Conservation (phyloP, 306 rosid species). For the Trifolium fragiferum region DNA sequence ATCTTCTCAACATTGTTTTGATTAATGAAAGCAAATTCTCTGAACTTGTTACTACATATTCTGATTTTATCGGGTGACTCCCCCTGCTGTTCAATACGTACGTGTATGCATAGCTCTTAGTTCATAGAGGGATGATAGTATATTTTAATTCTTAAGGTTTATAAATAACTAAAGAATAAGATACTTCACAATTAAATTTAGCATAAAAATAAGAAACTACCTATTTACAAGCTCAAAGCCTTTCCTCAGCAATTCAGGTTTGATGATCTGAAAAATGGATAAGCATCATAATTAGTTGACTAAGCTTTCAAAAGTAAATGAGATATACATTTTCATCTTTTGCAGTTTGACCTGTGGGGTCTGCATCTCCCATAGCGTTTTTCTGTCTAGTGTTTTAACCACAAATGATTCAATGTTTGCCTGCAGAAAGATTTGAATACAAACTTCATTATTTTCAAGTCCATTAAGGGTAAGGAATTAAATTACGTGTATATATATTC, state of each 20-base stretch:
- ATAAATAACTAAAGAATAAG: conserved; percentile 7
- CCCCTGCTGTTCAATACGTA: neutral
- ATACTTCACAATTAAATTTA: conserved; percentile 14
- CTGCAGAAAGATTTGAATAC: conserved; percentile 56
- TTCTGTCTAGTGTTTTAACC: conserved; percentile 80
- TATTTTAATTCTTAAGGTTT: neutral
- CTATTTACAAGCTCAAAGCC: conserved; percentile 94
- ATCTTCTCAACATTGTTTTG: conserved; percentile 7
- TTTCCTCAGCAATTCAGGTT: conserved; percentile 79
- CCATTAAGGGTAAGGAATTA: conserved; percentile 13
- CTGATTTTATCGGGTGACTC: conserved; percentile 10
- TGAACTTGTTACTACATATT: conserved; percentile 20
- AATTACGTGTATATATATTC: neutral
- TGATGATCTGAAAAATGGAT: conserved; percentile 67
- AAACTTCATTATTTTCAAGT: conserved; percentile 35
- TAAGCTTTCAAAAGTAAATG: conserved; percentile 18
- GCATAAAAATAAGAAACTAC: conserved; percentile 52
- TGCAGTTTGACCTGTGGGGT: conserved; percentile 83
- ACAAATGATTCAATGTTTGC: conserved; percentile 83
- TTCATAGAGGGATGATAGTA: neutral
- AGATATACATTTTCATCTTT: conserved; percentile 28
- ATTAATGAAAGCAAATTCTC: conserved; percentile 31
- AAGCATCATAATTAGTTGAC: conserved; percentile 29
- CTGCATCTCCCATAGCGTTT: conserved; percentile 97
- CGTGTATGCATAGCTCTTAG: conserved; percentile 11